Base-by-base conservation (phyloP, 345 rosid species). In the Capsella bursapastoris region DNA sequence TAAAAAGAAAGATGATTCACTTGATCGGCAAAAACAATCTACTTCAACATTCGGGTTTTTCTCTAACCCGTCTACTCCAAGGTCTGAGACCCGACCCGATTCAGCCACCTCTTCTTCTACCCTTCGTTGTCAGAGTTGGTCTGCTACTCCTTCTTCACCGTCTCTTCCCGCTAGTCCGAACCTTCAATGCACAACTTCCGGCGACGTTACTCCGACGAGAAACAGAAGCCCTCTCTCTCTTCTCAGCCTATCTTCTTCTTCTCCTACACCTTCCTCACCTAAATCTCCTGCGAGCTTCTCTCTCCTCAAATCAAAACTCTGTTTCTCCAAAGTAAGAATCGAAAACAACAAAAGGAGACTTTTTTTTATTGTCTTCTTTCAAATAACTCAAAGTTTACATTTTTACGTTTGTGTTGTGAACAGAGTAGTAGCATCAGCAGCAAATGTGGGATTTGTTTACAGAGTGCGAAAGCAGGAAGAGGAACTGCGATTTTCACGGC, bases 401-500 rank as follows among this genome's bases (percentile, higher is more conserved):
- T 70, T 53, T 57, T 41, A 18, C 13, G 9, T 52, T 28, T 67
- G 0, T 53, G 1, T 41, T 31, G 32, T 22, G 58, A 70, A 68
- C 86, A 87, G 83, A 83, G 78, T 43, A 82, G 78, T 60, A 27
- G 49, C 49, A 45, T 45, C 16, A 45, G 29, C 5, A 76, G 14
- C 52, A 82, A 85, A 76, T 94, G 98, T 56, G 96, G 90, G 61
- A 86, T 94, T 69, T 94, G 98, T 64, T 67, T 75, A 45, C 90
- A 86, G 66, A 83, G 85, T 47, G 87, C 86, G 65, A 88, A 82
- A 81, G 77, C 84, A 14, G 95, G 93, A 4, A 86, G 86, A 68
- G 97, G 96, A 14, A 89, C 91, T 7, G 95, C 94, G 18, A 87
- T 91, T 55, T 87, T 87, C 83, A 94, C 95, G 18, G 96, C 97